Conservation (phyloP, 768 basidiomycete species). For the Crassisporium funariophilum region DNA sequence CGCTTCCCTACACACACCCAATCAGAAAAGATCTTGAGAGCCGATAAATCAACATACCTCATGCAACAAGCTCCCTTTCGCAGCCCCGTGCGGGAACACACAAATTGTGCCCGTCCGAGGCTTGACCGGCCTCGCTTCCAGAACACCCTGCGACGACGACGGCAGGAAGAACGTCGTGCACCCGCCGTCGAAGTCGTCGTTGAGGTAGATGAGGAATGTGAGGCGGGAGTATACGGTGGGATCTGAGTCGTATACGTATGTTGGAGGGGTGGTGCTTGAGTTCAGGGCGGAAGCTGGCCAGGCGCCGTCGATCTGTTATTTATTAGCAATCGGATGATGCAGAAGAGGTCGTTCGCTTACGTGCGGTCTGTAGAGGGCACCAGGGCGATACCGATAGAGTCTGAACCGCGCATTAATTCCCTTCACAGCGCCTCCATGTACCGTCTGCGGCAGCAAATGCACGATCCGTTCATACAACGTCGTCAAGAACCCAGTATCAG, state of each 20-base stretch:
- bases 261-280: constrained; percentile 35
- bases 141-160: constrained; percentile 38
- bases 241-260: constrained; percentile 52
- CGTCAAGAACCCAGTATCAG: constrained; percentile 43
- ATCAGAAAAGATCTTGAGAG: not conserved
- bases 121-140: constrained; percentile 50
- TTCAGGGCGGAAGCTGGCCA: constrained; percentile 51
- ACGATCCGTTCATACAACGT: constrained; percentile 44
- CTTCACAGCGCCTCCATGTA: constrained; percentile 43
- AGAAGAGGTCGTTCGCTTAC: constrained; percentile 21
- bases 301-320: constrained; percentile 48
- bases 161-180: constrained; percentile 60
- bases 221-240: constrained; percentile 49
- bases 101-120: constrained; percentile 51
- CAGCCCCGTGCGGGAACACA: constrained; percentile 48
- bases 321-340: not conserved
- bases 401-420: constrained; percentile 54
- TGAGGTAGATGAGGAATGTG: constrained; percentile 47
- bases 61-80: constrained; percentile 37
- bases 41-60: constrained; percentile 23
- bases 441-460: constrained; percentile 41
- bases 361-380: constrained; percentile 53
- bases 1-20: constrained; percentile 29
- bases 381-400: constrained; percentile 52
- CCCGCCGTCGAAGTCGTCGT: constrained; percentile 47